Percentiles rank a stretch among this genome's conserved stretches.
These are phyloP conservation scores for Carex pumila DNA, from an alignment of 176 grass and related monocot species.

Conservation along the genomic window DNA sequence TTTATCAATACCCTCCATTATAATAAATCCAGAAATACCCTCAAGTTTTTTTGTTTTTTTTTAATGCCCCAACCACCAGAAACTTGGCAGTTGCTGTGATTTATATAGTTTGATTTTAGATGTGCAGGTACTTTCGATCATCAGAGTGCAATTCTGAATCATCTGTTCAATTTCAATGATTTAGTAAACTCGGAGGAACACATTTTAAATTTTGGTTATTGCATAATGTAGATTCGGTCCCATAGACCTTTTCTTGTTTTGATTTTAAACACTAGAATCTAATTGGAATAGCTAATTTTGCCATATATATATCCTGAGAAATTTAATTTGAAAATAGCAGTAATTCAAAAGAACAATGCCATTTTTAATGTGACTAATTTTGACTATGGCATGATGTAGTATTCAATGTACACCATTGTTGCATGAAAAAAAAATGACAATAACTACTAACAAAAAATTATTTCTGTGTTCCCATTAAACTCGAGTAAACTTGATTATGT, in stretches of 20 bases:
- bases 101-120: no score
- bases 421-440: neutral
- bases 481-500: no score
- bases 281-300: neutral
- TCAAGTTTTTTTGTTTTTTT: no score
- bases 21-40: no score
- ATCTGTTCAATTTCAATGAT: no score
- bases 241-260: neutral
- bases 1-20: no score
- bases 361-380: neutral
- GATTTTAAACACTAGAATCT: neutral
- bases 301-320: neutral
- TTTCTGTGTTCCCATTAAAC: no score
- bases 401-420: neutral
- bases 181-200: neutral
- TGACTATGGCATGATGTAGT: no score
- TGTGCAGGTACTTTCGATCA: no score
- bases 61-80: no score
- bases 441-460: neutral
- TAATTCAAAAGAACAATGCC: neutral
- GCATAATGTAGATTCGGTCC: neutral
- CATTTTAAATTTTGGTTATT: neutral
- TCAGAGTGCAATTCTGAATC: no score
- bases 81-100: no score
- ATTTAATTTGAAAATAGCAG: neutral